phyloP scores from a whole-genome alignment of 768 basidiomycete genomes.

The Symmetrospora coprosmae region DNA sequence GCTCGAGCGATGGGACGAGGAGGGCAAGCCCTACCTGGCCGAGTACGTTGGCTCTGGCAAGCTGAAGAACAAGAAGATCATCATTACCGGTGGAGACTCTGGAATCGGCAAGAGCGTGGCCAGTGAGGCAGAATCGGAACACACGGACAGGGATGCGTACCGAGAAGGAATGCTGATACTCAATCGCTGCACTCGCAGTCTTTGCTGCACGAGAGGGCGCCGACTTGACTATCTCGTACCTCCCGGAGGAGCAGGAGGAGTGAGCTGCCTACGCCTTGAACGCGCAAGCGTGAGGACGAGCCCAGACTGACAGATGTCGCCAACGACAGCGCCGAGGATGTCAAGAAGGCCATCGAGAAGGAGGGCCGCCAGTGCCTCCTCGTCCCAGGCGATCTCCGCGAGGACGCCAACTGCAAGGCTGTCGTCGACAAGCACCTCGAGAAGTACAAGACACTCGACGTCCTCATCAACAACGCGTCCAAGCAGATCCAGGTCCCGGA shows the following conservation, averaged over 20 bases:
- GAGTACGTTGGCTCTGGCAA: conserved; percentile 47
- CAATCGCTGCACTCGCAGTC: no score
- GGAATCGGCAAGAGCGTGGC: conserved; percentile 29
- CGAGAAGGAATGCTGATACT: conserved; percentile 24
- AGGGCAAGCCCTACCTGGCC: conserved; percentile 11
- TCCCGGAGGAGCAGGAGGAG: conserved; percentile 49
- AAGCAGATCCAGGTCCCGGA: conserved; percentile 17
- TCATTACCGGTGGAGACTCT: conserved; percentile 46
- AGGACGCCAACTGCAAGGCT: conserved; percentile 40
- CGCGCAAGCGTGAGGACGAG: background rate
- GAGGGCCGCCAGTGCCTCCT: conserved; percentile 38
- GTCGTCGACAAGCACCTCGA: conserved; percentile 44
- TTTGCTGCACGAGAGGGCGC: conserved; percentile 42
- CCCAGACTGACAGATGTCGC: background rate
- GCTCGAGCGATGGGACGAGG: conserved; percentile 10
- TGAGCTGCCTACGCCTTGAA: conserved; percentile 25
- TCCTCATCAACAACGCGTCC: conserved; percentile 19
- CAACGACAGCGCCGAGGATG: conserved; percentile 41
- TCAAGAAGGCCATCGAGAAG: conserved; percentile 43
- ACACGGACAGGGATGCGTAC: background rate
- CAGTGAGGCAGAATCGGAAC: background rate
- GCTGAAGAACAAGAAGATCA: conserved; percentile 42
- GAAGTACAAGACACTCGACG: conserved; percentile 34
- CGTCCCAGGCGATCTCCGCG: conserved; percentile 41
- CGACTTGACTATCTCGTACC: conserved; percentile 42